phyloP scores from a whole-genome alignment of 2,329 filamentous ascomycete species.

The Alternaria sp. region DNA sequence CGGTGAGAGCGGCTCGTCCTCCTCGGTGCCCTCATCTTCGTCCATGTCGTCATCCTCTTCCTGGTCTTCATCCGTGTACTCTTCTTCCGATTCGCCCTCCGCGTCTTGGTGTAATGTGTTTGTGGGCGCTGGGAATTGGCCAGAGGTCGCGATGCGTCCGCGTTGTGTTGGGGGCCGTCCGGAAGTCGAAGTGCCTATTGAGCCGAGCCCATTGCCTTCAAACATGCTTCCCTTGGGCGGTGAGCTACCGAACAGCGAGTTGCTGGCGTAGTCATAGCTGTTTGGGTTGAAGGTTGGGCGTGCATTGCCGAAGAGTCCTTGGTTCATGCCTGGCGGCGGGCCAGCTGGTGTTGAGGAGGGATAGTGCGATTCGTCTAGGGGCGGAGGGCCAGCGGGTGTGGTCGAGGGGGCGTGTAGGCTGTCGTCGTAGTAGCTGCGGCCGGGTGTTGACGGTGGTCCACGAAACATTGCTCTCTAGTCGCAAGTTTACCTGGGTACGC shows the following conservation, averaged over 20 bases:
- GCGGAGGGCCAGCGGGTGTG: conserved; percentile 64
- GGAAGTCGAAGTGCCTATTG: conserved; percentile 35
- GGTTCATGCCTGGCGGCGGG: conserved; percentile 54
- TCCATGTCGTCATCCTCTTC: conserved; percentile 45
- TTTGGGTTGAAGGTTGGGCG: conserved; percentile 46
- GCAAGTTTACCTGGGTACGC: background rate
- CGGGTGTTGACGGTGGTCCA: conserved; percentile 47
- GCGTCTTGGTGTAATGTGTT: conserved; percentile 19
- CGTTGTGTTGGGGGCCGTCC: conserved; percentile 37
- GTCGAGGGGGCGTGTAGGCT: conserved; percentile 55
- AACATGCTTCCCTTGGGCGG: conserved; percentile 40
- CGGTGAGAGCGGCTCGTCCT: conserved; percentile 53
- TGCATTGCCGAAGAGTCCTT: conserved; percentile 59
- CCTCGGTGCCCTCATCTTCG: conserved; percentile 47
- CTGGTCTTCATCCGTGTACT: conserved; percentile 33
- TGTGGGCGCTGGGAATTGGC: conserved; percentile 43
- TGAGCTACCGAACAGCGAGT: conserved; percentile 38
- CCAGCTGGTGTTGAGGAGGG: conserved; percentile 64
- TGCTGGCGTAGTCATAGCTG: conserved; percentile 25
- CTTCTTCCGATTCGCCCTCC: conserved; percentile 48
- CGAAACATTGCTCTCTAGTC: conserved; percentile 40
- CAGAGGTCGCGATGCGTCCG: conserved; percentile 31
- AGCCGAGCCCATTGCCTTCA: conserved; percentile 36
- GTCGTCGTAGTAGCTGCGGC: conserved; percentile 33
- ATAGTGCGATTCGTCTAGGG: conserved; percentile 50